These are phyloP conservation scores for Endocalyx cinctus DNA, from an alignment of 2,329 filamentous ascomycete species.

Conservation along the genomic window DNA sequence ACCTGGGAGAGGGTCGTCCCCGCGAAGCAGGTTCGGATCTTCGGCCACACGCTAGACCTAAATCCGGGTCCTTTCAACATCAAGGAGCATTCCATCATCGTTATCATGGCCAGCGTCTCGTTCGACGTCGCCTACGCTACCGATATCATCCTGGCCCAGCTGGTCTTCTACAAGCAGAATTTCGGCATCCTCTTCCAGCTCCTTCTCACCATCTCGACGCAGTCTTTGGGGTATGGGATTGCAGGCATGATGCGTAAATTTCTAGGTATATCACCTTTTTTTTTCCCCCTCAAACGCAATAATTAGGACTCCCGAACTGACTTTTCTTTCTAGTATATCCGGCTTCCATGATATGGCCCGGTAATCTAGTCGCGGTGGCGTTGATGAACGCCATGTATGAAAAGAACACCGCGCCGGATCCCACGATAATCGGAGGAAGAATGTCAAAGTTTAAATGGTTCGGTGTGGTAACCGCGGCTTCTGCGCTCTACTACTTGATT, in stretches of 20 bases:
- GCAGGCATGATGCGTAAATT: constrained; percentile 64
- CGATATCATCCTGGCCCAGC: constrained; percentile 67
- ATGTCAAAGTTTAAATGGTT: constrained; percentile 66
- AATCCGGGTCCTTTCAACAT: constrained; percentile 67
- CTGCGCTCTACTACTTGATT: constrained; percentile 65
- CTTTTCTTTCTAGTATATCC: constrained; percentile 47
- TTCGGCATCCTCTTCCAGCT: constrained; percentile 65
- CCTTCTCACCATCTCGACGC: constrained; percentile 62
- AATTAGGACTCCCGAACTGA: neutral
- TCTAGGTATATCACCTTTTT: constrained; percentile 45
- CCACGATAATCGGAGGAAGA: constrained; percentile 53
- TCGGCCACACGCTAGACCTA: constrained; percentile 52
- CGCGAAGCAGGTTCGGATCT: constrained; percentile 40
- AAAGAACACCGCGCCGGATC: constrained; percentile 43
- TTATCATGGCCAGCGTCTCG: constrained; percentile 67
- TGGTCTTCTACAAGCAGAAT: constrained; percentile 66
- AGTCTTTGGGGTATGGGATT: constrained; percentile 65
- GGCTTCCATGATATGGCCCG: constrained; percentile 72
- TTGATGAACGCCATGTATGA: constrained; percentile 73
- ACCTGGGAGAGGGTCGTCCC: constrained; percentile 56
- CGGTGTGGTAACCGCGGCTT: constrained; percentile 47
- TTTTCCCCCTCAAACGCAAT: neutral
- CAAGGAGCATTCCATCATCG: constrained; percentile 66
- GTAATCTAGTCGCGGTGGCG: constrained; percentile 60
- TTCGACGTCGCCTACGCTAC: constrained; percentile 69